Evolutionary conservation across 805 yeast species (phyloP).

Genomic region (Wickerhamiella brachini): DNA sequence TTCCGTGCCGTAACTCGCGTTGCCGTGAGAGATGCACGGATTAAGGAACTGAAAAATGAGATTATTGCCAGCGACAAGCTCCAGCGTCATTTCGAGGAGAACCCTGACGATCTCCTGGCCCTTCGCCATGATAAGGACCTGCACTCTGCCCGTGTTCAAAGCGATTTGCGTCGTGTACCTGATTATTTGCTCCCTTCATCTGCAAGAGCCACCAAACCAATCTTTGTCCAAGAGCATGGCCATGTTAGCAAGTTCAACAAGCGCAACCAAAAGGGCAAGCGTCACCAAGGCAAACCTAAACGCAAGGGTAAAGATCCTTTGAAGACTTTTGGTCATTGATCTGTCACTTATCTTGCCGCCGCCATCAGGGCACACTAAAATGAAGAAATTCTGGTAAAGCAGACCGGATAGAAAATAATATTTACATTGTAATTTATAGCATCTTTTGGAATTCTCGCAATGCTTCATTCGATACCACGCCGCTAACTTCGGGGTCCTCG

Average conservation of each 20-base stretch:
- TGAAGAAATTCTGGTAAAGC: not conserved
- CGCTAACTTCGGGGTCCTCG: constrained; percentile 35
- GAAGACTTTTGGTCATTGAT: constrained; percentile 10
- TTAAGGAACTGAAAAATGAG: constrained; percentile 78
- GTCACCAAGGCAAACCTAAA: constrained; percentile 1
- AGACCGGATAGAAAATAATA: not conserved
- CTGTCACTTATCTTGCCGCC: not conserved
- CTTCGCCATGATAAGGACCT: constrained; percentile 86
- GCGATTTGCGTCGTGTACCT: constrained; percentile 83
- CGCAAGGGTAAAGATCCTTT: constrained; percentile 15
- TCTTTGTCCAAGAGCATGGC: constrained; percentile 10
- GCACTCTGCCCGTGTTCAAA: constrained; percentile 69
- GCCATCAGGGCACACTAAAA: too few relatives aligned
- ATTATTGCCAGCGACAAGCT: constrained; percentile 77
- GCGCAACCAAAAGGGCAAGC: constrained; percentile 2
- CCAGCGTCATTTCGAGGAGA: constrained; percentile 90
- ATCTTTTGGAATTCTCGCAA: constrained; percentile 12
- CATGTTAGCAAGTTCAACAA: constrained; percentile 5
- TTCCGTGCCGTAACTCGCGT: constrained; percentile 86
- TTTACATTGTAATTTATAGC: not conserved
- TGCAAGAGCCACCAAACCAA: constrained; percentile 15
- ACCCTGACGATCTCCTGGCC: constrained; percentile 82
- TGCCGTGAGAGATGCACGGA: constrained; percentile 84
- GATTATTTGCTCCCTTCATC: constrained; percentile 71
- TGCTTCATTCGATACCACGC: constrained; percentile 45